Base-by-base conservation (phyloP, 176 grass and related monocot genomes). In the Chrysopogon serrulatus region DNA sequence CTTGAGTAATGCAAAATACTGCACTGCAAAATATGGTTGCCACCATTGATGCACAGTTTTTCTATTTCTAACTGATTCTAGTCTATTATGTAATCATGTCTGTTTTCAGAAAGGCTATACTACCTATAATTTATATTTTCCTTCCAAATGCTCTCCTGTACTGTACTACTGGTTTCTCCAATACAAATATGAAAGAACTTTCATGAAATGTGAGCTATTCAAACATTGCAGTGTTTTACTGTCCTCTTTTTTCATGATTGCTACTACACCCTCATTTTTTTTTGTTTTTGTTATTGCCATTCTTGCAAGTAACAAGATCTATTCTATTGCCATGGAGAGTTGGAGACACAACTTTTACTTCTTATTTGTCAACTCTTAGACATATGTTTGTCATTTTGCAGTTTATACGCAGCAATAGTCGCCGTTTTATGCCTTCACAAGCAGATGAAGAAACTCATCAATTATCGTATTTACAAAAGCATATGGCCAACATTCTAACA, bases 351-450 rank as follows among this genome's bases (percentile, higher is more conserved):
- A 63, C 61, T 67, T 86, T 24, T 68, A 65, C 23, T 31, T 36
- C 81, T 74, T 83, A 62, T 17, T 79, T 65, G 10, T 19, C 62
- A 67, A 65, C 30, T 8, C 37, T 26, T 60, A 60, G n/a, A 60
- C n/a, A 54, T 35, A 32, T 89, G 30, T 87, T 65, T 80, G 32
- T 69, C 42, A 65, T 83, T 18, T 79, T 94, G 78, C 93, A 99
- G 96, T 85, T 99, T 80, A 90, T 96, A 48, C 86, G 96, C 28
- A 92, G 93, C 74, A 96, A 99, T 84, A 99, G 96, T 33, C 91
- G 96, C 32, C 90, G 91, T 42, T 99, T 89, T 85, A 86, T 98
- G 89, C 96, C 93, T 78, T 99, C 96, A 6, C 96, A 99, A 96
- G 69, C 83, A 33, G 96, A 99, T 45, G 96, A 99, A 92, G 96